Percentiles rank a stretch among this genome's conserved stretches.
Evolutionary conservation across 345 rosid species (phyloP).

Genomic region (Brassica carinata): DNA sequence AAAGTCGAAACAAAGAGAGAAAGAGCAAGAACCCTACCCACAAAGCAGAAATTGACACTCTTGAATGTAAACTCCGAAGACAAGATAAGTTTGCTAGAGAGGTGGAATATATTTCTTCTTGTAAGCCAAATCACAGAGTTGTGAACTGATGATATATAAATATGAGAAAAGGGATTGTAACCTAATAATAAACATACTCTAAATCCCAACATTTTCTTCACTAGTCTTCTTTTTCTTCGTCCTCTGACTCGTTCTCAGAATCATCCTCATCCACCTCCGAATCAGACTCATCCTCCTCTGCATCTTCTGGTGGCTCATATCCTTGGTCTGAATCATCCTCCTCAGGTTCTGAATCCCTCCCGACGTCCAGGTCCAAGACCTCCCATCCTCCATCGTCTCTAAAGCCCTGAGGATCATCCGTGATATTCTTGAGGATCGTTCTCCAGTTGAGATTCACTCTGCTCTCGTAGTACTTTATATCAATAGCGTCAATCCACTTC

Average conservation of each 20-base stretch:
- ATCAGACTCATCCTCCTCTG: conserved; percentile 72
- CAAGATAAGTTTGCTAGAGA: neutral
- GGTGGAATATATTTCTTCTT: neutral
- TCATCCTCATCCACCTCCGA: conserved; percentile 63
- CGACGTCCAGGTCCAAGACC: conserved; percentile 74
- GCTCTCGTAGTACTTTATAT: conserved; percentile 91
- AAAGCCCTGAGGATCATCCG: conserved; percentile 89
- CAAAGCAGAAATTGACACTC: too few species aligned
- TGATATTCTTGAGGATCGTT: conserved; percentile 81
- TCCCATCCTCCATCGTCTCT: conserved; percentile 93
- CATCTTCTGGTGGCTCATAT: conserved; percentile 83
- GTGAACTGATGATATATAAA: neutral
- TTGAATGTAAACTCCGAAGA: neutral
- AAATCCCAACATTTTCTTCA: conserved; percentile 49
- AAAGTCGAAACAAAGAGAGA: too few species aligned
- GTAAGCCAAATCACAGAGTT: neutral
- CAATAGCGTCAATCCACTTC: conserved; percentile 94
- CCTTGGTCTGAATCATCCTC: conserved; percentile 92
- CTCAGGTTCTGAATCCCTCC: conserved; percentile 82
- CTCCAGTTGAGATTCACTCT: conserved; percentile 94
- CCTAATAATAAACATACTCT: neutral
- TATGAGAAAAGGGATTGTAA: neutral
- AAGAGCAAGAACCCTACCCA: too few species aligned
- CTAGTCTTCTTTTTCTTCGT: conserved; percentile 77
- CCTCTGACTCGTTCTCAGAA: conserved; percentile 80